Evolutionary conservation across 2,329 filamentous ascomycete genomes (phyloP).

Genomic region (Apiospora marii): DNA sequence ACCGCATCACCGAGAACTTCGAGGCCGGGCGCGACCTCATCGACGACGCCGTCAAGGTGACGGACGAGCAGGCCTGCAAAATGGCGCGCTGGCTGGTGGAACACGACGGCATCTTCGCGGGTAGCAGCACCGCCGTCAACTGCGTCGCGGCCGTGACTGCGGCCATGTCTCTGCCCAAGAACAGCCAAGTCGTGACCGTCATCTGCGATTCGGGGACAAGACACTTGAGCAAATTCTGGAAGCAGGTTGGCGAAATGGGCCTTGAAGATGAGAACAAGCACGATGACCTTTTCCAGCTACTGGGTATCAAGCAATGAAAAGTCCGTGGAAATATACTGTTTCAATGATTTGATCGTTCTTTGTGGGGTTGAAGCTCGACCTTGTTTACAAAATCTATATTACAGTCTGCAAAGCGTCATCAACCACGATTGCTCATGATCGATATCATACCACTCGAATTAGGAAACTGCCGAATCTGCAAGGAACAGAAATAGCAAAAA

Average conservation of each 20-base stretch:
- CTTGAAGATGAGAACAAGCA: constrained; percentile 64
- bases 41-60: constrained; percentile 89
- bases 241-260: constrained; percentile 72
- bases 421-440: neutral
- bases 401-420: neutral
- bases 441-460: neutral
- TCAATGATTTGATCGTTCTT: neutral
- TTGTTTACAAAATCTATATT: constrained; percentile 15
- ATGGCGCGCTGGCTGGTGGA: constrained; percentile 99
- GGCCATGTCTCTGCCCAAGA: constrained; percentile 67
- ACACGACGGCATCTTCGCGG: constrained; percentile 92
- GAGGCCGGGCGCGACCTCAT: constrained; percentile 85
- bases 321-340: neutral
- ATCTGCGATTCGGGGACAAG: constrained; percentile 84
- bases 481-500: neutral
- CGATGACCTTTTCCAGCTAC: constrained; percentile 56
- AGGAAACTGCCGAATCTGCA: neutral
- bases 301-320: constrained; percentile 51
- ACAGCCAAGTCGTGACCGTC: constrained; percentile 79
- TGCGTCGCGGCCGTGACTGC: constrained; percentile 81
- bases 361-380: neutral
- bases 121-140: constrained; percentile 96
- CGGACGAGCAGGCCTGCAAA: constrained; percentile 83
- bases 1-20: constrained; percentile 92
- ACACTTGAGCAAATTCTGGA: constrained; percentile 88